Conservation (phyloP, 2,329 filamentous ascomycete species). For the Parastagonospora nodorum region DNA sequence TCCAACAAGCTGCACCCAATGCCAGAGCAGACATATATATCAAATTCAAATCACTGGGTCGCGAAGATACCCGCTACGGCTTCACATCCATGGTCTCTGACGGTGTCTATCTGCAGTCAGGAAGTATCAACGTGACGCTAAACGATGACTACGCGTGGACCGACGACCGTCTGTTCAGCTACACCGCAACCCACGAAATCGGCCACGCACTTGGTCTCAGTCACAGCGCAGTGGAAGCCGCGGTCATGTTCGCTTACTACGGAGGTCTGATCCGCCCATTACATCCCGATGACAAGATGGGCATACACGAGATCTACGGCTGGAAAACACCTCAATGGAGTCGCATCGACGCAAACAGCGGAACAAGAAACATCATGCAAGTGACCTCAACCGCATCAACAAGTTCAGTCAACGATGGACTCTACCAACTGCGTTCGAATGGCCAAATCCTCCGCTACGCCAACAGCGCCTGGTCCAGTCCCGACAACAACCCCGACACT, state of each 20-base stretch:
- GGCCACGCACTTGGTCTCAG: constrained; percentile 35
- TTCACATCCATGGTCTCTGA: constrained; percentile 33
- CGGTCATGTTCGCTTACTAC: constrained; percentile 38
- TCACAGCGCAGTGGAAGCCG: constrained; percentile 33
- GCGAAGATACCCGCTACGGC: constrained; percentile 27
- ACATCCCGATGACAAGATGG: constrained; percentile 35
- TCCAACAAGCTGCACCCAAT: constrained; percentile 18
- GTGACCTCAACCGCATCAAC: constrained; percentile 17
- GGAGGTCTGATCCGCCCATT: constrained; percentile 25
- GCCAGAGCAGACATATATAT: constrained; percentile 31
- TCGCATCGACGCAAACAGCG: constrained; percentile 24
- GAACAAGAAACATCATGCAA: constrained; percentile 21
- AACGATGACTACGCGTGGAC: constrained; percentile 36
- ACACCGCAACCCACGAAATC: constrained; percentile 35
- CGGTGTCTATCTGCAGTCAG: constrained; percentile 22
- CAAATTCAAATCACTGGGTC: constrained; percentile 25
- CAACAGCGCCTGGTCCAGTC: constrained; percentile 20
- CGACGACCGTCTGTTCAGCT: constrained; percentile 34
- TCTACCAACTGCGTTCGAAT: constrained; percentile 33
- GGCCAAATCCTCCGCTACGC: constrained; percentile 30
- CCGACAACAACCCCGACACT: constrained; percentile 34
- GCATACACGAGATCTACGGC: constrained; percentile 33
- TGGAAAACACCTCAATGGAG: constrained; percentile 35
- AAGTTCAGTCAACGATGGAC: constrained; percentile 19
- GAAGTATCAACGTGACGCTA: constrained; percentile 36